These are phyloP conservation scores for Hypomyces rosellus DNA, from an alignment of 2,329 filamentous ascomycete genomes.

Conservation along the genomic window DNA sequence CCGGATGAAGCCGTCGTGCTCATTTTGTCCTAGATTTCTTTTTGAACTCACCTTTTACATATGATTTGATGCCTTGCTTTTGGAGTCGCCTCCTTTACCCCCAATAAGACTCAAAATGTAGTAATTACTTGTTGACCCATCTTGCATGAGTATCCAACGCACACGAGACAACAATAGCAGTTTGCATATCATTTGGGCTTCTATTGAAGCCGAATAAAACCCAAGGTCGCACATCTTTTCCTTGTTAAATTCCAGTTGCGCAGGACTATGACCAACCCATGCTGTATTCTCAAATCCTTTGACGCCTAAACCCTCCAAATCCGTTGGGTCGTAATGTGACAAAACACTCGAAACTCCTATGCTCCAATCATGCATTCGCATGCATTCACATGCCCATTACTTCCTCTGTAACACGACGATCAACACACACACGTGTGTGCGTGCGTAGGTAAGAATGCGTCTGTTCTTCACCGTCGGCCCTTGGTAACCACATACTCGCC, in stretches of 20 bases:
- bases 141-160: too few relatives aligned
- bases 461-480: slow-evolving; percentile 4
- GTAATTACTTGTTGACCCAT: too few relatives aligned
- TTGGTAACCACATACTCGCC: slow-evolving; percentile 47
- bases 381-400: not conserved
- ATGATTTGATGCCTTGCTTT: too few relatives aligned
- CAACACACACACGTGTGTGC: not conserved
- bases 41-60: not conserved
- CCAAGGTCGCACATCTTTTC: not conserved
- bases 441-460: not conserved
- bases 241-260: not conserved
- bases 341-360: not conserved
- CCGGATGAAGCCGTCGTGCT: not conserved
- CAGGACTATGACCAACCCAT: not conserved
- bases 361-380: not conserved
- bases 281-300: not conserved
- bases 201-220: too few relatives aligned
- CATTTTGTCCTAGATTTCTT: not conserved
- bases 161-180: too few relatives aligned
- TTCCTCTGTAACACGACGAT: not conserved
- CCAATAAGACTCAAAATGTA: too few relatives aligned
- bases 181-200: too few relatives aligned
- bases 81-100: too few relatives aligned
- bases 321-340: not conserved
- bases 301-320: not conserved